Evolutionary conservation across 2,329 filamentous ascomycete species (phyloP).

Genomic region (Bipolaris gigantea): DNA sequence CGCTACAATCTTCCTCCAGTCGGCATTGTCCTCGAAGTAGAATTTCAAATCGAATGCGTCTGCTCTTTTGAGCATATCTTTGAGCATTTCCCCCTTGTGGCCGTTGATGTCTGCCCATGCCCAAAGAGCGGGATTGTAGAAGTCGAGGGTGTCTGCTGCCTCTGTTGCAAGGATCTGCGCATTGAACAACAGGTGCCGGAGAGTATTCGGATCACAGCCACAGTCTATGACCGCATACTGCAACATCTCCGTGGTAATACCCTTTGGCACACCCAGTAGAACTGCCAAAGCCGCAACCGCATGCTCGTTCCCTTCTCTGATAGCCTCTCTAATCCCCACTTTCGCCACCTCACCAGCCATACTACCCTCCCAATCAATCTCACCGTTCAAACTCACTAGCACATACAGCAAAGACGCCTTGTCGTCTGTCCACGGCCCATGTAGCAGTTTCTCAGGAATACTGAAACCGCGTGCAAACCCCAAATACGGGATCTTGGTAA

Average conservation of each 20-base stretch:
- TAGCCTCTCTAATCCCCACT: conserved; percentile 34
- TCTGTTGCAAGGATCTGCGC: conserved; percentile 34
- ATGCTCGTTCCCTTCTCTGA: conserved; percentile 30
- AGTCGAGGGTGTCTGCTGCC: conserved; percentile 29
- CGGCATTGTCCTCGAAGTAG: conserved; percentile 34
- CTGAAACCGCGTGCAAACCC: conserved; percentile 36
- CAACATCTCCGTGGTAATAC: conserved; percentile 34
- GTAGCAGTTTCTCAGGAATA: conserved; percentile 43
- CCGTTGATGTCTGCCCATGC: conserved; percentile 37
- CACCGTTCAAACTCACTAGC: conserved; percentile 37
- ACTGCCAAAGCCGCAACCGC: conserved; percentile 41
- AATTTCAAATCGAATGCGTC: conserved; percentile 40
- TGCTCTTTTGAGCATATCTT: conserved; percentile 36
- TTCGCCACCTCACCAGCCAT: conserved; percentile 42
- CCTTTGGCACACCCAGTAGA: conserved; percentile 34
- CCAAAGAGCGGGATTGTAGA: conserved; percentile 41
- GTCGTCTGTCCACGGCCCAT: conserved; percentile 37
- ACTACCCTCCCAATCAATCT: conserved; percentile 41
- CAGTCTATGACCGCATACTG: conserved; percentile 36
- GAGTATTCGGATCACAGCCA: conserved; percentile 32
- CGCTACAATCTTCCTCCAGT: conserved; percentile 34
- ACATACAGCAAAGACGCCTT: conserved; percentile 40
- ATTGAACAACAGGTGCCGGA: conserved; percentile 42
- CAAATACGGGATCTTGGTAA: conserved; percentile 36
- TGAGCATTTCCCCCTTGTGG: conserved; percentile 32